phyloP scores from a whole-genome alignment of 2,329 filamentous ascomycete species.

The Davidsoniella australis region DNA sequence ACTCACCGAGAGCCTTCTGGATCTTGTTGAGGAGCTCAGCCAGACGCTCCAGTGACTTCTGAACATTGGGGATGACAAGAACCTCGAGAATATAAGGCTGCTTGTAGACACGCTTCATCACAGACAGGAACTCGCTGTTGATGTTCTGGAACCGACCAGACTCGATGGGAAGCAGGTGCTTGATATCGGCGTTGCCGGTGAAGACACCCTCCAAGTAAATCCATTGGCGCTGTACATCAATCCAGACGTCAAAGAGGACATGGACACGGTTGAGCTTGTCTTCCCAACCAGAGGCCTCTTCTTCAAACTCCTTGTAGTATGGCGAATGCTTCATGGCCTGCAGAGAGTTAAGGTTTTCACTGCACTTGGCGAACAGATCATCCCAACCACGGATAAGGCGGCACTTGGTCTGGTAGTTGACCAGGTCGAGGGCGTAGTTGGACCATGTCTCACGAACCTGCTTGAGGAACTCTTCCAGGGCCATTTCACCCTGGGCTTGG shows the following conservation, averaged over 20 bases:
- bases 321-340: constrained; percentile 98
- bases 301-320: constrained; percentile 98
- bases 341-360: constrained; percentile 90
- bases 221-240: constrained; percentile 99
- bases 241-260: constrained; percentile 97
- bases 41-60: constrained; percentile 86
- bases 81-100: constrained; percentile 92
- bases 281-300: constrained; percentile 92
- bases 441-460: constrained; percentile 95
- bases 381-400: constrained; percentile 96
- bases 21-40: constrained; percentile 98
- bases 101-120: constrained; percentile 99
- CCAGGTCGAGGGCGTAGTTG: constrained; percentile 81
- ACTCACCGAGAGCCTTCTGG: constrained; percentile 94
- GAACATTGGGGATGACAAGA: constrained; percentile 84
- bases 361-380: constrained; percentile 94
- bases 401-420: constrained; percentile 96
- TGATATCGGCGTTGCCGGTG: constrained; percentile 96
- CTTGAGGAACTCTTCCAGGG: constrained; percentile 89
- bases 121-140: constrained; percentile 95
- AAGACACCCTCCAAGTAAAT: constrained; percentile 98
- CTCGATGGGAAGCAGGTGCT: constrained; percentile 89
- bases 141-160: constrained; percentile 97
- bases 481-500: constrained; percentile 96
- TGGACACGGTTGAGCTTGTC: constrained; percentile 96